Evolutionary conservation across 208 protist species (phyloP).

Genomic region (Trypanosoma brucei): DNA sequence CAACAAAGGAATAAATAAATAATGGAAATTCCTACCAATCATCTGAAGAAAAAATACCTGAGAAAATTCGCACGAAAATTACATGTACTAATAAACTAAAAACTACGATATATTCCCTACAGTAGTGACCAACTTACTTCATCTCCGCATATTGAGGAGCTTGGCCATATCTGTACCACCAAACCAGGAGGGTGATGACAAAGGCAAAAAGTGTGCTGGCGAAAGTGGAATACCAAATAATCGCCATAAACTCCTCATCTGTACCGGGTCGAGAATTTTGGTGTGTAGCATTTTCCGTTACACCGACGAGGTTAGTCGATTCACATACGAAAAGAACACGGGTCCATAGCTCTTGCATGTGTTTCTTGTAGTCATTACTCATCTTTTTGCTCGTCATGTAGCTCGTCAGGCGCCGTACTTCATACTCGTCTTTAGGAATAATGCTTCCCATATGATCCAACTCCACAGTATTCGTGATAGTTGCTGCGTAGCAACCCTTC

Average conservation of each 20-base stretch:
- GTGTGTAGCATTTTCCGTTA: slow-evolving; percentile 60
- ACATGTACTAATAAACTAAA: not conserved
- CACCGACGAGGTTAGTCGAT: slow-evolving; percentile 74
- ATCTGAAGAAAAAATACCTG: not conserved
- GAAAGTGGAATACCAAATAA: slow-evolving; percentile 81
- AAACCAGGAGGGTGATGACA: slow-evolving; percentile 48
- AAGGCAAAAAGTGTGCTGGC: slow-evolving; percentile 63
- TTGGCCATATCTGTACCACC: slow-evolving; percentile 89
- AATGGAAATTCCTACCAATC: too few relatives aligned
- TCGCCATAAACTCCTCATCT: slow-evolving; percentile 87
- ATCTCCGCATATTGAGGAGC: slow-evolving; percentile 75
- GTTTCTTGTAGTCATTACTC: slow-evolving; percentile 88
- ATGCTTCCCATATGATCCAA: slow-evolving; percentile 89
- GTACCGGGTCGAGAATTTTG: slow-evolving; percentile 83
- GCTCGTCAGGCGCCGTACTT: slow-evolving; percentile 81
- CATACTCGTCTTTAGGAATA: slow-evolving; percentile 89
- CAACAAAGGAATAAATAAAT: too few relatives aligned
- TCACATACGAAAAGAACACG: slow-evolving; percentile 81
- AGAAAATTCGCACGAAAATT: not conserved
- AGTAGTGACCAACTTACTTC: slow-evolving; percentile 42
- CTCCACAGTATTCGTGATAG: slow-evolving; percentile 84
- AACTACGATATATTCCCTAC: slow-evolving; percentile 1
- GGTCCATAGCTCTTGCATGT: slow-evolving; percentile 85
- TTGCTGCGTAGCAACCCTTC: slow-evolving; percentile 77
- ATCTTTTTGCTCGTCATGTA: slow-evolving; percentile 91